These are phyloP conservation scores for Chaetomium fimeti DNA, from an alignment of 495 filamentous ascomycete species.

Conservation along the genomic window DNA sequence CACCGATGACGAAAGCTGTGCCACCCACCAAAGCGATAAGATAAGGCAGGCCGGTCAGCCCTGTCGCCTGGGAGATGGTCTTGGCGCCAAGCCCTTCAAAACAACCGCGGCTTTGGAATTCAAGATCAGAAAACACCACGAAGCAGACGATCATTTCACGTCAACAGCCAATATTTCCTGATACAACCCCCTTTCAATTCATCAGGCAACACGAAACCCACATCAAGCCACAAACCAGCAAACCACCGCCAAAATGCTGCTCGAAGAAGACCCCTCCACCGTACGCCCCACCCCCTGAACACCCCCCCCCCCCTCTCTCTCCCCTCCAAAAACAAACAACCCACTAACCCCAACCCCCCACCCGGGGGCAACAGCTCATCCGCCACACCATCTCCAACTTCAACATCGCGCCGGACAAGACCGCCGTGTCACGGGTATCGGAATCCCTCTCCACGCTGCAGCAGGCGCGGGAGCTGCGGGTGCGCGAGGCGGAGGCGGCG, in stretches of 20 bases:
- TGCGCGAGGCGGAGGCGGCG: conserved; percentile 66
- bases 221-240: not conserved
- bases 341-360: not conserved
- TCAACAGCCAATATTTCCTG: not conserved
- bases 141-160: not conserved
- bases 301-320: conserved; percentile 4
- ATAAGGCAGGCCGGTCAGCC: conserved; percentile 31
- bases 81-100: conserved; percentile 20
- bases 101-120: conserved; percentile 11
- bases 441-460: conserved; percentile 76
- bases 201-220: not conserved
- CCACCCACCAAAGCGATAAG: conserved; percentile 31
- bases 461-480: conserved; percentile 71
- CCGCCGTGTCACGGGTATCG: conserved; percentile 80
- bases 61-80: conserved; percentile 28
- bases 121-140: conserved; percentile 1
- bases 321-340: not conserved
- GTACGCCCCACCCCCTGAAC: conserved; percentile 46
- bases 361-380: conserved; percentile 66
- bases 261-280: conserved; percentile 90
- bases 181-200: not conserved
- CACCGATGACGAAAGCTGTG: conserved; percentile 35
- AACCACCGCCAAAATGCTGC: conserved; percentile 69
- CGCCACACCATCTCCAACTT: conserved; percentile 88
- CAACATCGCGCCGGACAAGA: conserved; percentile 84